Evolutionary conservation across 2,329 filamentous ascomycete genomes (phyloP).

Genomic region (Clonostachys rosea): DNA sequence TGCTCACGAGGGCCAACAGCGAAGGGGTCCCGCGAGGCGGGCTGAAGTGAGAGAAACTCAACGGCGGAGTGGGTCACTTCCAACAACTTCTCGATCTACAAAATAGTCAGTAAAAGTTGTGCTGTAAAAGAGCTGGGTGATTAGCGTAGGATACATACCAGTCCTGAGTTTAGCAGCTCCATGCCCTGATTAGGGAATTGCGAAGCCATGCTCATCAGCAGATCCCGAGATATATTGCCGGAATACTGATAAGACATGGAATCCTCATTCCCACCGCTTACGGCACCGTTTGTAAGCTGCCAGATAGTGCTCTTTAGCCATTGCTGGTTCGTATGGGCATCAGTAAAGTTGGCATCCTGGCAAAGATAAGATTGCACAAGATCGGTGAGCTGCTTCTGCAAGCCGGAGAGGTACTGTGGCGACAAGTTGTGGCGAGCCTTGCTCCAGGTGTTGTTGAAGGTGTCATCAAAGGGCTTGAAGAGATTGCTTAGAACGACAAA

Average conservation of each 20-base stretch:
- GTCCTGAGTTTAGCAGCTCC: slow-evolving; percentile 68
- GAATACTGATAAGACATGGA: slow-evolving; percentile 58
- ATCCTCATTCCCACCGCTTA: slow-evolving; percentile 35
- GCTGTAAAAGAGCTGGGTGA: neutral
- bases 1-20: slow-evolving; percentile 66
- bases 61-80: slow-evolving; percentile 70
- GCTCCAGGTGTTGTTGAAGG: slow-evolving; percentile 62
- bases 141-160: slow-evolving; percentile 45
- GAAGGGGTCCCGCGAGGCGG: slow-evolving; percentile 57
- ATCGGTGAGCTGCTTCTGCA: slow-evolving; percentile 61
- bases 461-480: slow-evolving; percentile 63
- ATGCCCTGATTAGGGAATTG: slow-evolving; percentile 69
- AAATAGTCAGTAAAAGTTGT: neutral
- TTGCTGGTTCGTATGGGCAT: slow-evolving; percentile 55
- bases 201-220: slow-evolving; percentile 61
- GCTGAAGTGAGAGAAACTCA: slow-evolving; percentile 66
- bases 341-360: slow-evolving; percentile 47
- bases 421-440: slow-evolving; percentile 56
- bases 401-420: slow-evolving; percentile 45
- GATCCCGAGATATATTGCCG: slow-evolving; percentile 52
- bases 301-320: slow-evolving; percentile 62
- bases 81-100: slow-evolving; percentile 72
- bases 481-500: slow-evolving; percentile 59
- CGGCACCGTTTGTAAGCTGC: slow-evolving; percentile 54
- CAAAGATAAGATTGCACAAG: slow-evolving; percentile 47